Base-by-base conservation (phyloP, 352 stramenopile genomes). In the Globisporangium nunn region DNA sequence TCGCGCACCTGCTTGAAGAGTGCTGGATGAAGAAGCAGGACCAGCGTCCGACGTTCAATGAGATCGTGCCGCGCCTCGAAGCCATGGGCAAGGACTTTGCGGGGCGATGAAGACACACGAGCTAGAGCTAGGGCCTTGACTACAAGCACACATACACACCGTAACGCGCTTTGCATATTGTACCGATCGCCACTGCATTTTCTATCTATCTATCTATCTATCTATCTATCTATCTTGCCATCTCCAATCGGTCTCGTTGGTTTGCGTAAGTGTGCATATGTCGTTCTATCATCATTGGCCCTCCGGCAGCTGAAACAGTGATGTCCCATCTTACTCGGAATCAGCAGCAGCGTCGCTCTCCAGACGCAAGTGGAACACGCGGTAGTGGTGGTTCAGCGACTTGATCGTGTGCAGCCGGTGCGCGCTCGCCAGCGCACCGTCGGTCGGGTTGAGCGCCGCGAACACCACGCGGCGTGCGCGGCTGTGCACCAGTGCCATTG, bases 401-500 rank as follows among this genome's bases (percentile, higher is more conserved):
- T 78, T 80, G 56, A 93, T 86, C 4, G 81, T 89, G 63, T 96
- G 88, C 43, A 96, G 65, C 0, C 67, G 75, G 47, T 85, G 71
- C 3, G 55, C 61, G 29, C 78, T 91, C 43, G 74, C 59, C 8
- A 96, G 68, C 15, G 78, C 85, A 7, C 88, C 88, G 56, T 82
- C 70, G 0, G 63, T 59, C 6, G 63, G 45, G 56, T 95, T 95
- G 6, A 51, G 59, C 12, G 60, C 40, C n/a, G 64, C 51, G 61
- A 95, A 96, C 12, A 95, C 67, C 8, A 96, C 85, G 33, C 86
- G 78, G 0, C 83, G 78, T 30, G 78, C 74, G 50, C 88, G 82
- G 60, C 81, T 93, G 73, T 96, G 88, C 3, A 96, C 67, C 1
- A 96, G 72, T 7, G 87, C 88, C 88, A 96, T 96, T 1, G 88